These are phyloP conservation scores for Cladosporium sphaerospermum DNA, from an alignment of 2,329 filamentous ascomycete genomes.

Conservation along the genomic window DNA sequence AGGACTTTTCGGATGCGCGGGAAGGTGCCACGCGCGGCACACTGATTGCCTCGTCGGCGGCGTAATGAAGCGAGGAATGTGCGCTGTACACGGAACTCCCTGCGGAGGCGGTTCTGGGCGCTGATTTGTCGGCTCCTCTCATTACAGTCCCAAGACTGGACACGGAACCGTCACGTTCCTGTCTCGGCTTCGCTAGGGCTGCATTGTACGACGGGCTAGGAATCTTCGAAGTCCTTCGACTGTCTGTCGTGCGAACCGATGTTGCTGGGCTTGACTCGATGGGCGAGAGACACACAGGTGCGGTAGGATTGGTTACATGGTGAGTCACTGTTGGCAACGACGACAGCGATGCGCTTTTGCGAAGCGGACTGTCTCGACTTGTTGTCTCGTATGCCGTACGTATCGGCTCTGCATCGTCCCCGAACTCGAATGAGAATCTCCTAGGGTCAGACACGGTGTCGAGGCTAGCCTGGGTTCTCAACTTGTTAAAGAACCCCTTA, in stretches of 20 bases:
- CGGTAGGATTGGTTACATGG: background rate
- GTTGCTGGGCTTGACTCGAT: slow-evolving; percentile 21
- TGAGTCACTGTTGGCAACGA: slow-evolving; percentile 9
- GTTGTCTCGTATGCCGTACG: background rate
- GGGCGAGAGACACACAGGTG: slow-evolving; percentile 13
- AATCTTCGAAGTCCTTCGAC: slow-evolving; percentile 32
- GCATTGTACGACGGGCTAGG: slow-evolving; percentile 36
- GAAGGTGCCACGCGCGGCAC: background rate
- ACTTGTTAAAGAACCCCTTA: slow-evolving; percentile 25
- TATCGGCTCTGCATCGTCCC: slow-evolving; percentile 32
- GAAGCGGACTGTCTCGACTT: slow-evolving; percentile 15
- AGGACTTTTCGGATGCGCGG: background rate
- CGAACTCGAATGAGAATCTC: slow-evolving; percentile 40
- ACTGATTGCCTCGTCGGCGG: background rate
- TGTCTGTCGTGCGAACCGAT: slow-evolving; percentile 13
- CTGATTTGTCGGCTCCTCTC: slow-evolving; percentile 19
- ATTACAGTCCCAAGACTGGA: slow-evolving; percentile 33
- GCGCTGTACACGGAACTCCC: slow-evolving; percentile 23
- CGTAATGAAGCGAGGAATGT: background rate
- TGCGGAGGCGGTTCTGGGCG: slow-evolving; percentile 20
- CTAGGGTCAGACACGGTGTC: slow-evolving; percentile 18
- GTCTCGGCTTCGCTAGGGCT: slow-evolving; percentile 29
- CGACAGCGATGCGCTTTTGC: slow-evolving; percentile 23
- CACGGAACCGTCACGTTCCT: slow-evolving; percentile 33
- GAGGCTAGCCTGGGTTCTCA: slow-evolving; percentile 22